Evolutionary conservation across 371 early-diverging fungal genomes (phyloP).

Genomic region (Entomophthora muscae): DNA sequence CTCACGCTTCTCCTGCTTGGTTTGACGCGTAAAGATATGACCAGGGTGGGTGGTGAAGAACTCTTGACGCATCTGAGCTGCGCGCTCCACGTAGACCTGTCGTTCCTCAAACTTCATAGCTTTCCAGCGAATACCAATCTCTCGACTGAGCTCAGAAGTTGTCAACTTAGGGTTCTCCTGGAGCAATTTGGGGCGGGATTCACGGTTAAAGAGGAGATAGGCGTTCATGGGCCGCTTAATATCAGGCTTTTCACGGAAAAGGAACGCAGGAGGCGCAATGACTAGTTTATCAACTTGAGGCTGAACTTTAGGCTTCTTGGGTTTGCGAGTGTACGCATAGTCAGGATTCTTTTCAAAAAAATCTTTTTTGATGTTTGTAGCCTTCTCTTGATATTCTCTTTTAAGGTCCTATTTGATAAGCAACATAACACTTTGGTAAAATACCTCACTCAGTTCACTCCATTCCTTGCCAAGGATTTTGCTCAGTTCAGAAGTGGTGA

Average conservation of each 20-base stretch:
- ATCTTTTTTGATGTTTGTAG: too few relatives aligned
- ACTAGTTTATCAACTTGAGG: too few relatives aligned
- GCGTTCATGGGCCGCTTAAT: slow-evolving; percentile 46
- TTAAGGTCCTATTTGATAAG: too few relatives aligned
- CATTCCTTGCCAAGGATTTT: too few relatives aligned
- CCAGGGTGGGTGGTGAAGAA: neutral
- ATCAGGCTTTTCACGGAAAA: slow-evolving; percentile 11
- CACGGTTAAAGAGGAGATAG: slow-evolving; percentile 38
- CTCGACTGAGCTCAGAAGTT: slow-evolving; percentile 35
- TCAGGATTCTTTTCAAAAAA: too few relatives aligned
- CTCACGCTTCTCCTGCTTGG: neutral
- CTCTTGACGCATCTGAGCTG: neutral
- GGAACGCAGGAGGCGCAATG: too few relatives aligned
- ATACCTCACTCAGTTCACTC: too few relatives aligned
- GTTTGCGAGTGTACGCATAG: too few relatives aligned
- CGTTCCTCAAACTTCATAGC: slow-evolving; percentile 12
- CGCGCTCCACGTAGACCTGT: neutral
- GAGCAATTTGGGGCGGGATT: slow-evolving; percentile 34
- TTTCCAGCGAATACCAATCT: slow-evolving; percentile 34
- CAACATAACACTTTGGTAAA: too few relatives aligned
- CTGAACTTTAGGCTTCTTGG: too few relatives aligned
- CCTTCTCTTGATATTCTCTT: too few relatives aligned
- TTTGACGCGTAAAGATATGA: neutral
- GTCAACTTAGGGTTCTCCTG: slow-evolving; percentile 28
- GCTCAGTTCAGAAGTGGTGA: too few relatives aligned